Evolutionary conservation across 192 early-diverging fungal genomes (phyloP), one percentile per base, ranked within the genome.

Genomic region (Physocladia obscura): DNA sequence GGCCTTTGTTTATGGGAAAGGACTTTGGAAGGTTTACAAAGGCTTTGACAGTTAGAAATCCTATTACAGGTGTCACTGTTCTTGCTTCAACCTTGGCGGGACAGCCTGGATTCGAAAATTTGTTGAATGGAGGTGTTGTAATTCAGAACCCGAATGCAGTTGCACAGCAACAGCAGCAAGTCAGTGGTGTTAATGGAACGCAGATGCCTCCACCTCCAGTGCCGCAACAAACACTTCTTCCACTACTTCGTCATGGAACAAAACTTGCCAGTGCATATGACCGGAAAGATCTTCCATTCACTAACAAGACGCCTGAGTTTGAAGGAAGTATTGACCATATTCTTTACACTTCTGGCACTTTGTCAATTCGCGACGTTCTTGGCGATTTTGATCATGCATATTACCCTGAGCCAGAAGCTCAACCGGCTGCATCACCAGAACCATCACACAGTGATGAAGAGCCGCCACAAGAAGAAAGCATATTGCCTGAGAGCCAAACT

Each of bases 251-350:
- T n/a, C 63, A 76, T 40, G 65, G 68, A 6, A 70, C 65, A 38
- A 74, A 71, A 39, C 58, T 77, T 27, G 73, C 69, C 15, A 49
- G 40, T 27, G 75, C 76, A 8, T 81, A 76, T 74, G 74, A 73
- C 27, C 44, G 65, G 0, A 61, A 52, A 36, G 79, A 74, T 49
- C 47, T 82, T 2, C 73, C 79, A 5, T 82, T 62, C 44, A 82
- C 81, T 2, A 82, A 82, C 71, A 64, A 69, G 35, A 81, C 81
- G 2, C 74, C 71, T 2, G 79, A 78, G 2, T 82, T 82, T 47
- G 38, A 56, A 24, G 81, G 80, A 1, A 67, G 62, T 2, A 82
- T 83, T 49, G 81, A 83, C 52, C 81, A 83, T 51, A 78, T 83
- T 35, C 70, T 83, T n/a, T 80, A 80, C 57, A 80, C 77, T 6